Evolutionary conservation across 2,329 filamentous ascomycete genomes (phyloP).

Genomic region (Cephalotrichum gorgonifer): DNA sequence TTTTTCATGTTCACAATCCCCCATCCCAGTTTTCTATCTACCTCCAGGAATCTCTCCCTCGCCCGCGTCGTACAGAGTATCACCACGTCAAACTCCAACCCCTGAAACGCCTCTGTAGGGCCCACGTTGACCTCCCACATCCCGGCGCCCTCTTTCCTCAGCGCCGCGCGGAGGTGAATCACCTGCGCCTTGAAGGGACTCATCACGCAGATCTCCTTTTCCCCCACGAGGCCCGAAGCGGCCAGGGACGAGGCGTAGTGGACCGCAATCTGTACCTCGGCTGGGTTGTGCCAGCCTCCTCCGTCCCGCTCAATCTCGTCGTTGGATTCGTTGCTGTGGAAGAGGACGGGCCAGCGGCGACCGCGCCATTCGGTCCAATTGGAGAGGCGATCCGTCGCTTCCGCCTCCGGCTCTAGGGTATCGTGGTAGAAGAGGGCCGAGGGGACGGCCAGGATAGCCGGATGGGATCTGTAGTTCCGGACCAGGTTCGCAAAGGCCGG

Average conservation of each 20-base stretch:
- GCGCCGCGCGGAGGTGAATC: conserved; percentile 98
- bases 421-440: conserved; percentile 99
- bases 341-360: conserved; percentile 60
- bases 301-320: conserved; percentile 60
- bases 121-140: conserved; percentile 99
- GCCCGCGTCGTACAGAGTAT: conserved; percentile 60
- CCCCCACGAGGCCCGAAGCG: conserved; percentile 98
- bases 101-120: conserved; percentile 97
- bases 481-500: conserved; percentile 2
- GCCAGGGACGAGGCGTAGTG: conserved; percentile 90
- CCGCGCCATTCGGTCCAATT: not conserved
- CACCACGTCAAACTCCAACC: conserved; percentile 97
- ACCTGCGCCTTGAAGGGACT: conserved; percentile 96
- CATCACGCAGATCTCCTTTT: conserved; percentile 89
- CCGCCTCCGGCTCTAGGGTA: conserved; percentile 74
- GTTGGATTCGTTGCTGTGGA: conserved; percentile 96
- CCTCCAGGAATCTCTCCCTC: conserved; percentile 66
- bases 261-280: conserved; percentile 56
- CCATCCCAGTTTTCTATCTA: conserved; percentile 93
- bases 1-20: conserved; percentile 93
- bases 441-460: conserved; percentile 90
- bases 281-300: conserved; percentile 4
- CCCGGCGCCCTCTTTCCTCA: conserved; percentile 93
- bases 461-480: conserved; percentile 63
- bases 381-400: conserved; percentile 58